Base-by-base conservation (phyloP, 768 basidiomycete genomes). In the Termitomyces sp. region DNA sequence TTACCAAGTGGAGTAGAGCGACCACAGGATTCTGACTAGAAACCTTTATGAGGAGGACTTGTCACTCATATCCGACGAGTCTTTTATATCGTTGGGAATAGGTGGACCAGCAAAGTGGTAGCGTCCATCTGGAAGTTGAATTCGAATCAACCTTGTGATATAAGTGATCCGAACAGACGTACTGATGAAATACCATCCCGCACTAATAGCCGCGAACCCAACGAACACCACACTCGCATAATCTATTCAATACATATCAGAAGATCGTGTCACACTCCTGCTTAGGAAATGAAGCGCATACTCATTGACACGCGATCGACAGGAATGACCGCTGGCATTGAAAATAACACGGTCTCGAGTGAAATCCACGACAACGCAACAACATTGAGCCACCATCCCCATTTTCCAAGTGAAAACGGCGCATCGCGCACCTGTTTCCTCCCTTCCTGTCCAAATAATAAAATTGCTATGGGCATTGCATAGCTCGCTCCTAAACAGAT, bases 181-280 rank as follows among this genome's bases (percentile, higher is more conserved):
- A 83, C 81, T 75, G 55, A 82, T 75, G 32, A 76, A 45, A 59
- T 87, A 87, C 85, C 84, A 87, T 22, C 74, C 68, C 0, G 76
- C 79, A 49, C 83, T 84, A 35, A 87, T 75, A 17, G 69, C 56
- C 1, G 71, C 81, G 57, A 87, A 86, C 3, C 81, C 84, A 40
- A 83, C 79, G 56, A 85, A 86, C 17, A 86, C 83, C 12, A 82
- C 84, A 10, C 80, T 80, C 9, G 84, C 84, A 57, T 84, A 84
- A 68, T 88, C 85, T 86, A 60, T 57, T 37, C 4, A 15, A 26
- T 11, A 21, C 10, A 14, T 21, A 37, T 53, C 47, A 53, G 41
- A 12, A 35, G 6, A n/a, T 37, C 21, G 2, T 3, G 5, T n/a
- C 22, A 2, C 41, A 40, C 14, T 45, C 15, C n/a, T 15, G 34